Conservation (phyloP, 2,329 filamentous ascomycete species). For the Fusarium pseudograminearum region DNA sequence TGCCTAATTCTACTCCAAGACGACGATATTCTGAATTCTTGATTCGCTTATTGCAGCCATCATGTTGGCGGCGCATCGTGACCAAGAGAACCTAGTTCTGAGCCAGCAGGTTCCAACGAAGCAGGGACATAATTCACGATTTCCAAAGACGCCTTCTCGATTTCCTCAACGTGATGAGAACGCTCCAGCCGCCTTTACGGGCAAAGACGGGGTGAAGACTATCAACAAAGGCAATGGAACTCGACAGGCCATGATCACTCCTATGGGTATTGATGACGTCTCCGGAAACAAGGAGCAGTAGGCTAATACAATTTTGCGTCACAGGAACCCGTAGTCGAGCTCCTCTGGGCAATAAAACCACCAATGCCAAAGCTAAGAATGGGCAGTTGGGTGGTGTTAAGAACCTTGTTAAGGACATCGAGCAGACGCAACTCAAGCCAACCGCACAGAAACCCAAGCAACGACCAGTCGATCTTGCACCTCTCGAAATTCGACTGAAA, state of each 20-base stretch:
- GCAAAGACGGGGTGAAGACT: constrained; percentile 62
- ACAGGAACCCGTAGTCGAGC: constrained; percentile 72
- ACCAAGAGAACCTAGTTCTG: constrained; percentile 90
- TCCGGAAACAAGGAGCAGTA: not conserved
- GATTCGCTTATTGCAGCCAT: constrained; percentile 31
- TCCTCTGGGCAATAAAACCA: constrained; percentile 92
- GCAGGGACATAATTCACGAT: constrained; percentile 79
- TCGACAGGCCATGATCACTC: constrained; percentile 76
- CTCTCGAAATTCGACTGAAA: constrained; percentile 73
- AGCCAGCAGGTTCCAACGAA: constrained; percentile 80
- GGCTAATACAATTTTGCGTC: constrained; percentile 15
- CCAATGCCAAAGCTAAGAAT: constrained; percentile 85
- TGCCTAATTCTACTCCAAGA: constrained; percentile 21
- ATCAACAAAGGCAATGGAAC: constrained; percentile 61
- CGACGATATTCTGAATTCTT: constrained; percentile 17
- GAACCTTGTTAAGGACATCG: constrained; percentile 67
- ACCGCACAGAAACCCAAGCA: constrained; percentile 71
- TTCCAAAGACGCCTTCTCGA: constrained; percentile 85
- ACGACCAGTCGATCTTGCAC: constrained; percentile 63
- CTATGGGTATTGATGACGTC: constrained; percentile 72
- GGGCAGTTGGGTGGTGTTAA: constrained; percentile 76
- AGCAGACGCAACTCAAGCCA: constrained; percentile 71
- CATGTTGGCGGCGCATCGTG: constrained; percentile 82
- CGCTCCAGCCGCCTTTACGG: constrained; percentile 58
- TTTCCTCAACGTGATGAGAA: constrained; percentile 88